Percentiles rank a stretch among this genome's conserved stretches.
These are phyloP conservation scores for Plasmodium knowlesi DNA, from an alignment of 169 alveolate species.

Conservation along the genomic window DNA sequence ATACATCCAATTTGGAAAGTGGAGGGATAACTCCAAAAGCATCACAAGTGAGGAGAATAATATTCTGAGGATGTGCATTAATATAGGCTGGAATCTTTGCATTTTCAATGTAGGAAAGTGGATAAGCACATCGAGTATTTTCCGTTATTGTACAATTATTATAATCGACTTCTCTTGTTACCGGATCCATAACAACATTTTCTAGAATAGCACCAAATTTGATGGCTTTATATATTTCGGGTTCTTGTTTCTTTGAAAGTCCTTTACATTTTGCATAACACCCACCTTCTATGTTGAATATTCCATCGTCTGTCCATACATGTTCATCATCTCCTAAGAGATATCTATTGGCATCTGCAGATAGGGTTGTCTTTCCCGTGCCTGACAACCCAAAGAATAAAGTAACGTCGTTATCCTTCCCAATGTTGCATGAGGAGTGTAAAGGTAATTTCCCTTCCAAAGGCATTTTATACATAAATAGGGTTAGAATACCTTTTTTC, in stretches of 20 bases:
- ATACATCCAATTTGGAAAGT: slow-evolving; percentile 89
- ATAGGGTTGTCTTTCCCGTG: slow-evolving; percentile 97
- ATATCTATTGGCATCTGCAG: slow-evolving; percentile 95
- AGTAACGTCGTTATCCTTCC: slow-evolving; percentile 93
- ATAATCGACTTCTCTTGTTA: slow-evolving; percentile 92
- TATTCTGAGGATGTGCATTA: slow-evolving; percentile 94
- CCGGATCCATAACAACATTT: slow-evolving; percentile 90
- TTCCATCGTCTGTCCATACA: slow-evolving; percentile 96
- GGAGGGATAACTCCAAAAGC: slow-evolving; percentile 98
- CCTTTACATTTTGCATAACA: slow-evolving; percentile 96
- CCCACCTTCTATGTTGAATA: slow-evolving; percentile 98
- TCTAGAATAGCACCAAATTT: slow-evolving; percentile 93
- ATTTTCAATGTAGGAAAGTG: slow-evolving; percentile 93
- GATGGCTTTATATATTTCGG: slow-evolving; percentile 95
- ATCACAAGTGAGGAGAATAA: slow-evolving; percentile 95
- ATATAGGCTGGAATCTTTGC: slow-evolving; percentile 94
- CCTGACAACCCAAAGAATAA: slow-evolving; percentile 98
- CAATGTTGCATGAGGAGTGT: slow-evolving; percentile 97
- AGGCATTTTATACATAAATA: slow-evolving; percentile 95
- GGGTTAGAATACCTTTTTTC: slow-evolving; percentile 96
- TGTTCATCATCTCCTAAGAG: slow-evolving; percentile 98
- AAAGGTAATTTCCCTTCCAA: slow-evolving; percentile 92
- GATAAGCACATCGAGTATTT: slow-evolving; percentile 95
- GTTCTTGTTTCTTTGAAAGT: slow-evolving; percentile 92
- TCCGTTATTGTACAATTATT: slow-evolving; percentile 92